Percentiles rank a stretch among this genome's conserved stretches.
phyloP scores from a whole-genome alignment of 495 filamentous ascomycete genomes.

The Penicillium longicatenatum region DNA sequence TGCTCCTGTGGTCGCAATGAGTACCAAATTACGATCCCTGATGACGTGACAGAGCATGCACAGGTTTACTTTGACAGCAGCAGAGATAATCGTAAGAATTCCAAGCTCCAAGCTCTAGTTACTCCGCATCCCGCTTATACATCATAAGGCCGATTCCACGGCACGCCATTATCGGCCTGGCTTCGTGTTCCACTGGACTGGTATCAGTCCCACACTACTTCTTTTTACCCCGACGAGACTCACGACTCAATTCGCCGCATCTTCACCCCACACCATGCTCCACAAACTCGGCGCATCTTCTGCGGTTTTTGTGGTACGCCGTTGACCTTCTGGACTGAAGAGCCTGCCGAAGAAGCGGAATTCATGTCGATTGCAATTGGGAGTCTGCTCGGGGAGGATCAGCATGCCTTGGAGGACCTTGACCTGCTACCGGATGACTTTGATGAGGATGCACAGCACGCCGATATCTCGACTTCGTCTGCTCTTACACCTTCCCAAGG shows the following conservation, averaged over 20 bases:
- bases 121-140: slow-evolving; percentile 15
- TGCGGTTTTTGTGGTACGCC: slow-evolving; percentile 90
- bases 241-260: slow-evolving; percentile 67
- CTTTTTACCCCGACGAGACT: slow-evolving; percentile 79
- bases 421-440: slow-evolving; percentile 59
- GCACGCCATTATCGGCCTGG: slow-evolving; percentile 72
- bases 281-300: slow-evolving; percentile 69
- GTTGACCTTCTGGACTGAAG: slow-evolving; percentile 77
- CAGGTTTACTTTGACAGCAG: slow-evolving; percentile 71
- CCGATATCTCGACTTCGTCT: slow-evolving; percentile 15
- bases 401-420: slow-evolving; percentile 67
- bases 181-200: slow-evolving; percentile 77
- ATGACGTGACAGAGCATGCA: slow-evolving; percentile 52
- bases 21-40: slow-evolving; percentile 72
- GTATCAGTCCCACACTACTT: slow-evolving; percentile 69
- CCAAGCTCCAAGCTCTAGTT: background rate
- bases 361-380: slow-evolving; percentile 76
- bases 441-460: slow-evolving; percentile 38
- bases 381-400: slow-evolving; percentile 64
- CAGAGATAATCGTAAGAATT: slow-evolving; percentile 61
- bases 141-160: slow-evolving; percentile 60
- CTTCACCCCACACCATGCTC: slow-evolving; percentile 63
- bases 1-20: slow-evolving; percentile 86
- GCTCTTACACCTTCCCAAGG: slow-evolving; percentile 8
- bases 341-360: slow-evolving; percentile 65